Evolutionary conservation across 1,284 basidiomycete genomes (phyloP).

Genomic region (Puccinia novopanici): DNA sequence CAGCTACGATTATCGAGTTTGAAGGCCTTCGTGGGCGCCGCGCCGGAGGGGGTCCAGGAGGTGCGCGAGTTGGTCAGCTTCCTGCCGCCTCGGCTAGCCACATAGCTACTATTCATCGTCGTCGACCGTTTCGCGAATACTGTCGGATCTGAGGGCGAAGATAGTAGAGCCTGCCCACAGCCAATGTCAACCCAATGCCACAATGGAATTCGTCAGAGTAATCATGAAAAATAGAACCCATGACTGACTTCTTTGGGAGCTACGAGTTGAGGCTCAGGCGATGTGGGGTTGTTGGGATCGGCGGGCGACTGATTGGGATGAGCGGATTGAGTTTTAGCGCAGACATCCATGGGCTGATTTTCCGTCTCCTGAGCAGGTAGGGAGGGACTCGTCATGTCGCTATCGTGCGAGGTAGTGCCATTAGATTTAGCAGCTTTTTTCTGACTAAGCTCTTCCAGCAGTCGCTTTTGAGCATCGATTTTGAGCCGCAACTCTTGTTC

Average conservation of each 20-base stretch:
- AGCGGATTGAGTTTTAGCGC: background rate
- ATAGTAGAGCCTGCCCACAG: background rate
- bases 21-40: constrained; percentile 8
- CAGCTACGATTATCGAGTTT: constrained; percentile 43
- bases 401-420: background rate
- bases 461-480: constrained; percentile 44
- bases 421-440: constrained; percentile 35
- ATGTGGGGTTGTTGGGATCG: background rate
- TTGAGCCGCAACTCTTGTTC: constrained; percentile 42
- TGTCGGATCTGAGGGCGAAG: background rate
- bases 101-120: background rate
- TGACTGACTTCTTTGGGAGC: constrained; percentile 5
- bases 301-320: background rate
- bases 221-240: too few species aligned
- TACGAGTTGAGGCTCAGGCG: background rate
- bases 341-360: background rate
- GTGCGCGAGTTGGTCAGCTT: constrained; percentile 10
- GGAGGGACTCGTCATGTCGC: background rate
- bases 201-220: background rate
- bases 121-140: background rate
- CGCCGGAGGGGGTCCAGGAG: constrained; percentile 3
- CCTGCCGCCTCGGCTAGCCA: constrained; percentile 7
- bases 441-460: constrained; percentile 31
- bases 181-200: background rate
- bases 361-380: background rate